These are phyloP conservation scores for Vigna angularis DNA, from an alignment of 306 rosid genomes.

Conservation along the genomic window DNA sequence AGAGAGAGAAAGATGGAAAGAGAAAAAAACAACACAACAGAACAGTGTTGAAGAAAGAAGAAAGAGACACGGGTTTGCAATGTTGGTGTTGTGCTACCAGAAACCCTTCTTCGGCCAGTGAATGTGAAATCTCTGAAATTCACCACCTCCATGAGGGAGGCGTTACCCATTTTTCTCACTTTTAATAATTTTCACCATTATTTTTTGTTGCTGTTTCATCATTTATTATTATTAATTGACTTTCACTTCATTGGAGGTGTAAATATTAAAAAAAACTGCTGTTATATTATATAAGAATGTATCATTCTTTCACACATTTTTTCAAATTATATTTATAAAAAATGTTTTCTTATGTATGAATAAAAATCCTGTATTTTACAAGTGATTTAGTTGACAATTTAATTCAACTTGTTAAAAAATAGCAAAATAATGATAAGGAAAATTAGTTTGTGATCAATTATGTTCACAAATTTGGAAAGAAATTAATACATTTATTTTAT, in stretches of 20 bases:
- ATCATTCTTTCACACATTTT: too few species aligned
- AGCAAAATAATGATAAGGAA: too few species aligned
- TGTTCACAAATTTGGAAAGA: too few species aligned
- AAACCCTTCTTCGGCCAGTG: conserved; percentile 34
- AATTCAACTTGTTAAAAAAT: too few species aligned
- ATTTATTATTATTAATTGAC: conserved; percentile 6
- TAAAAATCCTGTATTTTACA: too few species aligned
- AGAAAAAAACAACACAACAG: not conserved
- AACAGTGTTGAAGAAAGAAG: conserved; percentile 35
- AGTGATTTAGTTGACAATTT: not conserved
- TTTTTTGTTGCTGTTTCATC: not conserved
- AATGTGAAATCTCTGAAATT: conserved; percentile 34
- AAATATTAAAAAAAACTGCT: too few species aligned
- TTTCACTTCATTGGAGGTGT: not conserved
- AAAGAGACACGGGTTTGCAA: not conserved
- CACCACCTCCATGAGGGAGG: not conserved
- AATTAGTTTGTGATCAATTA: too few species aligned
- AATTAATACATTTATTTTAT: too few species aligned
- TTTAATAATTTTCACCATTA: not conserved
- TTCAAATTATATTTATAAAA: too few species aligned
- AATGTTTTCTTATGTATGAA: too few species aligned
- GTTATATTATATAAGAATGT: too few species aligned
- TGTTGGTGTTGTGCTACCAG: not conserved
- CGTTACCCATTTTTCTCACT: not conserved
- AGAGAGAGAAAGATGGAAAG: not conserved